phyloP scores from a whole-genome alignment of 495 filamentous ascomycete species.

The Apiosordaria backusii region DNA sequence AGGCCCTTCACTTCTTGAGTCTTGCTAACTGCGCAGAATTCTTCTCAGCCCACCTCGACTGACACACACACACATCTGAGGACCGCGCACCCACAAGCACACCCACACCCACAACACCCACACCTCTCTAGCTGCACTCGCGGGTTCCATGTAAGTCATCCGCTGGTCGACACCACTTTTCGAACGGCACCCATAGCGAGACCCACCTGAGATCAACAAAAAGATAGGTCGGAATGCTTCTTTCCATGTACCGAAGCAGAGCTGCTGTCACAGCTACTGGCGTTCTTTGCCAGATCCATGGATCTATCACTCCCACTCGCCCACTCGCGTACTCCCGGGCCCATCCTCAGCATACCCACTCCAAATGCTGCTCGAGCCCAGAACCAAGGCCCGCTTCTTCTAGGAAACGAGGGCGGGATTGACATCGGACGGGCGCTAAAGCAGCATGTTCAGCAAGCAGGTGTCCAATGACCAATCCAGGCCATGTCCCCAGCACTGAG shows the following conservation, averaged over 20 bases:
- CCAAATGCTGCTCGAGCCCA: slow-evolving; percentile 14
- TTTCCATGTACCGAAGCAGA: slow-evolving; percentile 6
- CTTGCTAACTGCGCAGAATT: neutral
- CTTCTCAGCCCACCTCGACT: slow-evolving; percentile 12
- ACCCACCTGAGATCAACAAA: slow-evolving; percentile 1
- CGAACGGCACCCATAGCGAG: neutral
- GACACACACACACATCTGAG: slow-evolving; percentile 7
- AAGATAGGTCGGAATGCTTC: slow-evolving; percentile 8
- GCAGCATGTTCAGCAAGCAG: neutral
- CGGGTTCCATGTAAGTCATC: slow-evolving; percentile 32
- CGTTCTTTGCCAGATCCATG: slow-evolving; percentile 12
- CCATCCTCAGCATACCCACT: slow-evolving; percentile 3
- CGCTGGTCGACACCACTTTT: slow-evolving; percentile 27
- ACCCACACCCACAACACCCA: neutral
- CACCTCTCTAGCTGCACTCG: slow-evolving; percentile 7
- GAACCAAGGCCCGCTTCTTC: slow-evolving; percentile 18
- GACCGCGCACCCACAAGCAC: neutral
- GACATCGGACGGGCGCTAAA: slow-evolving; percentile 16
- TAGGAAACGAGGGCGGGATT: slow-evolving; percentile 14
- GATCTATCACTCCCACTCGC: slow-evolving; percentile 14
- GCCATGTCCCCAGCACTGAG: neutral
- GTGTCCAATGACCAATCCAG: neutral
- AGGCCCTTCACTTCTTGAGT: slow-evolving; percentile 2
- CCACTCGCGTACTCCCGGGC: slow-evolving; percentile 5
- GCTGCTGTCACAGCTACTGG: neutral